Base-by-base conservation (phyloP, 106 monocot species). In the Platanthera guangdongensis region DNA sequence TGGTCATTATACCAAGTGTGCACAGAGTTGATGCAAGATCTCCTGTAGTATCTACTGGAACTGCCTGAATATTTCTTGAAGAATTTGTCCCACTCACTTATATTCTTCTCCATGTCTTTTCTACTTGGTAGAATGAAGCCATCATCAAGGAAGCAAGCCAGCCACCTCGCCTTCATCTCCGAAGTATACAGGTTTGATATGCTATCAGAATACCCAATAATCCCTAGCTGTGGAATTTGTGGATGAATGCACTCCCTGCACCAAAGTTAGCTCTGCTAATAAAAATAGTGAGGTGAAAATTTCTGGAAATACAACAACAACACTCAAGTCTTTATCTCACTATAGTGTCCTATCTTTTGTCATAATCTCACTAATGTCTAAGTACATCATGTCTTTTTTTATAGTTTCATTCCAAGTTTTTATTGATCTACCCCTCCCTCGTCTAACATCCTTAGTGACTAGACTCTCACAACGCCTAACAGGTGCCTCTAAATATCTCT, bases 131-230 rank as follows among this genome's bases (percentile, higher is more conserved):
- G 60, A 19, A 47, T 51, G 51, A 93, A 86, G 9, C 78, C 82
- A 0, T 90, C 90, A 30, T 84, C 85, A 28, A 93, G 84, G 59
- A 90, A 86, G 57, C 80, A 72, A 0, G 88, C 80, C 50, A 90
- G 30, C 93, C 93, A 90, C 47, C 83, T 90, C 1, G 86, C 71
- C 46, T 84, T 79, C 51, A 93, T 52, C 77, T 90, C 93, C 0
- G 90, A 88, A 16, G 84, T 86, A 76, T 71, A 80, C 6, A 93
- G 59, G 50, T 90, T 90, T 3, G 84, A 8, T 1, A 81, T 3
- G 75, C 93, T 90, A 57, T 90, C 84, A 0, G 86, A 88, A 63
- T 86, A 86, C 2, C 93, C 93, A 18, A 93, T n/a, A 4, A 93
- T 74, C 7, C 90, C 88, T 50, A 93, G 50, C 62, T 90, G 90